Conservation (phyloP, 1,139 yeast genomes). For the Yamadazyma songkhlaensis region DNA sequence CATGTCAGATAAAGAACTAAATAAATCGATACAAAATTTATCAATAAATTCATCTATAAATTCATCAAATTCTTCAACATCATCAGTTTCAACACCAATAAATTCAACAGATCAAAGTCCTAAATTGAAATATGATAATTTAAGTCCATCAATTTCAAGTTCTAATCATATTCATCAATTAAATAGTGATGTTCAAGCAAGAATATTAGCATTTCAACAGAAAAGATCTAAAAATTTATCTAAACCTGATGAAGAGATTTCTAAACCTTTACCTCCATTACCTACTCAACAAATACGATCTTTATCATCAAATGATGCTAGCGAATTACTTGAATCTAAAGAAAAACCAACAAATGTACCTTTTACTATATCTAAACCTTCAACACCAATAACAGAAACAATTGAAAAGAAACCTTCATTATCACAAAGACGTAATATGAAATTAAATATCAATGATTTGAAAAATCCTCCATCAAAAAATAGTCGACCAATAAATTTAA, state of each 20-base stretch:
- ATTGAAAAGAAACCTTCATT: slow-evolving; percentile 55
- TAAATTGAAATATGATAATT: slow-evolving; percentile 7
- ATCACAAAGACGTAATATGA: slow-evolving; percentile 61
- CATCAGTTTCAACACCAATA: slow-evolving; percentile 5
- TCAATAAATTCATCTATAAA: slow-evolving; percentile 1
- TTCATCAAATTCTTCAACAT: not conserved
- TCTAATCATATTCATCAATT: slow-evolving; percentile 19
- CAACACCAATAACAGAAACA: slow-evolving; percentile 2
- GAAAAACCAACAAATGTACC: not conserved
- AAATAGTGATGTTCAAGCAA: slow-evolving; percentile 71
- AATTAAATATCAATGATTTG: slow-evolving; percentile 38
- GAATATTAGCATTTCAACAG: slow-evolving; percentile 72
- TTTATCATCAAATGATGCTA: slow-evolving; percentile 15
- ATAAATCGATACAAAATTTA: slow-evolving; percentile 3
- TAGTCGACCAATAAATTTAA: slow-evolving; percentile 14
- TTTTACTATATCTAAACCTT: too few relatives aligned
- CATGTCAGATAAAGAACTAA: slow-evolving; percentile 1
- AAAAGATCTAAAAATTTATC: slow-evolving; percentile 40
- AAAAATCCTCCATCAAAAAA: slow-evolving; percentile 11
- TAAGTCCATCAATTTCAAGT: slow-evolving; percentile 7
- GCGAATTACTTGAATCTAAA: not conserved
- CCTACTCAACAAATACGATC: slow-evolving; percentile 15
- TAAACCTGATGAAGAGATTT: slow-evolving; percentile 1
- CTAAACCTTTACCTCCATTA: slow-evolving; percentile 14
- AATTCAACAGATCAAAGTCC: slow-evolving; percentile 10